phyloP scores from a whole-genome alignment of 768 basidiomycete species.

The Lactifluus rugatus region DNA sequence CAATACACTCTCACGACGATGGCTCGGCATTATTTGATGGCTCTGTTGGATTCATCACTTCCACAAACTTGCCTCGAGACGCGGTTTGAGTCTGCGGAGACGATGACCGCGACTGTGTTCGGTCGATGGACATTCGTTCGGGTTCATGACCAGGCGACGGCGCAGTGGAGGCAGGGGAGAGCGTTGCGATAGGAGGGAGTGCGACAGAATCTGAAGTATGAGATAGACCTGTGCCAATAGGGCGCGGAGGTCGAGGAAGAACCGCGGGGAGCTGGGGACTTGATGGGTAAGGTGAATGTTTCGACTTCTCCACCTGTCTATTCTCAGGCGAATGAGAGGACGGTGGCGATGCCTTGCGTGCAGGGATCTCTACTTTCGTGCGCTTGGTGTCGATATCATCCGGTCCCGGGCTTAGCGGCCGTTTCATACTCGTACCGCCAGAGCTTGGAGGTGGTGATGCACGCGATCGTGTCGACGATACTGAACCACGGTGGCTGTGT shows the following conservation, averaged over 20 bases:
- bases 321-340: conserved; percentile 54
- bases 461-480: conserved; percentile 56
- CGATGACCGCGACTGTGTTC: conserved; percentile 31
- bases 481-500: conserved; percentile 51
- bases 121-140: conserved; percentile 42
- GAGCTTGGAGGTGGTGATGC: conserved; percentile 46
- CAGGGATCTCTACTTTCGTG: conserved; percentile 43
- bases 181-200: conserved; percentile 60
- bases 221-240: conserved; percentile 46
- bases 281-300: conserved; percentile 27
- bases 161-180: conserved; percentile 51
- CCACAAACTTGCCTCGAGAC: conserved; percentile 43
- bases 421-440: conserved; percentile 39
- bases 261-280: conserved; percentile 49
- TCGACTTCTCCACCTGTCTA: conserved; percentile 35
- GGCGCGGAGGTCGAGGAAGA: conserved; percentile 67
- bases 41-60: conserved; percentile 44
- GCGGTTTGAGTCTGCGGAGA: conserved; percentile 37
- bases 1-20: conserved; percentile 18
- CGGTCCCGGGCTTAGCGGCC: conserved; percentile 56
- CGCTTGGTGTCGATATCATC: conserved; percentile 54
- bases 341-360: conserved; percentile 48
- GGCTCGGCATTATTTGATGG: conserved; percentile 31
- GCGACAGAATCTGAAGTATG: conserved; percentile 38
- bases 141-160: conserved; percentile 39